A percentile compares a stretch with the other conserved stretches of the same genome.
Evolutionary conservation across 495 filamentous ascomycete species (phyloP).

Genomic region (Lichenothelia convexa): DNA sequence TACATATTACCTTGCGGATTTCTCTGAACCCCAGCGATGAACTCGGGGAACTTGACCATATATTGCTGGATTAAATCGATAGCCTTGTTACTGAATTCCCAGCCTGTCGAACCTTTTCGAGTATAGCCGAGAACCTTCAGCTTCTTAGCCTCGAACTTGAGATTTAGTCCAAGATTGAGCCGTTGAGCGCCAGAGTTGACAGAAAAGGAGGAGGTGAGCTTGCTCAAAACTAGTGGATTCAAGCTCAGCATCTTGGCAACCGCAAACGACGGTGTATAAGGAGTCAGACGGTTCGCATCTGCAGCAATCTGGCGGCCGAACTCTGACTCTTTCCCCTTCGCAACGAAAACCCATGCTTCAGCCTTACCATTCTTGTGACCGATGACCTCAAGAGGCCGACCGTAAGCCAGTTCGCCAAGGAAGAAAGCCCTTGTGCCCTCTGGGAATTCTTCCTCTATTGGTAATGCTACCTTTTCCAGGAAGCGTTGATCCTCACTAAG

Average conservation of each 20-base stretch:
- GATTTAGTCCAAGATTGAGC: slow-evolving; percentile 80
- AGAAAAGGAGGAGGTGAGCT: slow-evolving; percentile 84
- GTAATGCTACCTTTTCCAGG: slow-evolving; percentile 66
- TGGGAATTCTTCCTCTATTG: slow-evolving; percentile 86
- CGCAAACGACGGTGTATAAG: slow-evolving; percentile 69
- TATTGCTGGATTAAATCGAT: slow-evolving; percentile 65
- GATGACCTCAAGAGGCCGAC: slow-evolving; percentile 69
- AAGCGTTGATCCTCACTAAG: slow-evolving; percentile 84
- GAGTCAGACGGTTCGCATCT: slow-evolving; percentile 43
- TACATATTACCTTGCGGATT: slow-evolving; percentile 58
- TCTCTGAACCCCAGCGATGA: slow-evolving; percentile 68
- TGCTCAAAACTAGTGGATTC: slow-evolving; percentile 76
- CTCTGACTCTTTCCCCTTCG: slow-evolving; percentile 54
- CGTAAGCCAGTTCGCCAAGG: slow-evolving; percentile 88
- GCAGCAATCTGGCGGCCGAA: slow-evolving; percentile 58
- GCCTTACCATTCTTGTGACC: slow-evolving; percentile 54
- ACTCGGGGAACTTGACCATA: slow-evolving; percentile 86
- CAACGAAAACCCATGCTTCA: slow-evolving; percentile 51
- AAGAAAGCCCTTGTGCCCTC: slow-evolving; percentile 70
- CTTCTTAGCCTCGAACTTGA: slow-evolving; percentile 92
- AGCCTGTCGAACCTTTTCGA: slow-evolving; percentile 61
- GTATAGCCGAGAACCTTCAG: slow-evolving; percentile 94
- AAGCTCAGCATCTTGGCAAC: slow-evolving; percentile 67
- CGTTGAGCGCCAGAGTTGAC: slow-evolving; percentile 60
- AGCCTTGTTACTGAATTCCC: slow-evolving; percentile 87